Percentiles rank a stretch among this genome's conserved stretches.
Conservation (phyloP, 108 stramenopile species). For the Pelagomonas calceolata region DNA sequence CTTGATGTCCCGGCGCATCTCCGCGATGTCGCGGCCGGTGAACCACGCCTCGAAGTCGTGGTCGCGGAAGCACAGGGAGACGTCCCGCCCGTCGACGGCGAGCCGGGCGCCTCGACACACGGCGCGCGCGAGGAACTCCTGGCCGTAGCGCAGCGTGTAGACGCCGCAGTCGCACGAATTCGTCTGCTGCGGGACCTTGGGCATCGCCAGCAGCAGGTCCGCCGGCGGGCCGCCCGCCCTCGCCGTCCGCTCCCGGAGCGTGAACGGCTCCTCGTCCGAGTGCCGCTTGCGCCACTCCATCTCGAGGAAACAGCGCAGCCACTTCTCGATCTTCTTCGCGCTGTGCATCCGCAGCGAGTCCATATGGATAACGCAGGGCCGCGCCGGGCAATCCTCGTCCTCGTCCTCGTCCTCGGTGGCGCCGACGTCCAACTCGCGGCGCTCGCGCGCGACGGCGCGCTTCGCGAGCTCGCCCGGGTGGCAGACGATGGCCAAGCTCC, state of each 20-base stretch:
- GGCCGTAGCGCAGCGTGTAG: conserved; percentile 30
- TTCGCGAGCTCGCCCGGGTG: conserved; percentile 19
- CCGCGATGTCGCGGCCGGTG: too few species aligned
- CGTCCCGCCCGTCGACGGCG: too few species aligned
- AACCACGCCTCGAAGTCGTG: too few species aligned
- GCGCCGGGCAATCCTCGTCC: too few species aligned
- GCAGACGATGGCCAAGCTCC: conserved; percentile 30
- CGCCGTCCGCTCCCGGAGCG: neutral
- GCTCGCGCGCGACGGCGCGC: neutral
- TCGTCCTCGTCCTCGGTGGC: too few species aligned
- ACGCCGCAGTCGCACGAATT: conserved; percentile 58
- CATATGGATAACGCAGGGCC: conserved; percentile 31
- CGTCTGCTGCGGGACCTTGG: conserved; percentile 37
- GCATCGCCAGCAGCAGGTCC: conserved; percentile 35
- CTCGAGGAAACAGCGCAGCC: conserved; percentile 6
- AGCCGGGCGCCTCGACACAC: too few species aligned
- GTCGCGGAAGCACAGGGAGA: too few species aligned
- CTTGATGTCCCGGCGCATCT: too few species aligned
- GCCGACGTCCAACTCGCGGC: neutral
- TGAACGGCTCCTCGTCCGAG: neutral
- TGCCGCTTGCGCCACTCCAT: conserved; percentile 1
- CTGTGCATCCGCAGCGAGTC: conserved; percentile 31
- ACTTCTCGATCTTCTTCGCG: conserved; percentile 8
- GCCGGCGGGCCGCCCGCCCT: too few species aligned
- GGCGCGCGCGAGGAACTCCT: conserved; percentile 9